Evolutionary conservation across 148 eudicot genomes (phyloP).

Genomic region (Vaccinium myrtillus): DNA sequence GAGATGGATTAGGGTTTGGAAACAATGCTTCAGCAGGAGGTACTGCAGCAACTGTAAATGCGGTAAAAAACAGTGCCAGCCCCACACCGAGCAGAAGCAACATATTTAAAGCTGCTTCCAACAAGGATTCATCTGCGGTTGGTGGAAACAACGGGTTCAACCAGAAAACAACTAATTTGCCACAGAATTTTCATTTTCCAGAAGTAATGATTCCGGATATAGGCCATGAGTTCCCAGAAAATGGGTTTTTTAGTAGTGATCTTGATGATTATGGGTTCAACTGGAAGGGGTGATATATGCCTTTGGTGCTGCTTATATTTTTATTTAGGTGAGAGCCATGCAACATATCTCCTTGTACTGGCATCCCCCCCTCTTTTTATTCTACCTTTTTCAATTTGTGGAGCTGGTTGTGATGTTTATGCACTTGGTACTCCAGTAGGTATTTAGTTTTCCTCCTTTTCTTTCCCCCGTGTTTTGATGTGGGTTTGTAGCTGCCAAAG

Average conservation of each 20-base stretch:
- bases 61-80: conserved; percentile 13
- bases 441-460: conserved; percentile 13
- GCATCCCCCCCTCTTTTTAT: conserved; percentile 18
- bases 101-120: conserved; percentile 56
- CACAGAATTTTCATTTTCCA: conserved; percentile 51
- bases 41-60: conserved; percentile 21
- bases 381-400: neutral
- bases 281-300: conserved; percentile 64
- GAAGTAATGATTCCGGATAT: conserved; percentile 72
- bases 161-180: conserved; percentile 45
- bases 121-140: conserved; percentile 52
- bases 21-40: conserved; percentile 29
- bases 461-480: no score
- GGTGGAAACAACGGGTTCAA: conserved; percentile 46
- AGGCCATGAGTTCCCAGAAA: conserved; percentile 58
- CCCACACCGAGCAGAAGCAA: conserved; percentile 61
- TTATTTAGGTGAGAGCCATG: conserved; percentile 22
- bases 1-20: conserved; percentile 38
- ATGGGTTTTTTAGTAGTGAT: conserved; percentile 56
- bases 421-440: conserved; percentile 18
- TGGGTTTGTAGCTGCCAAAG: neutral
- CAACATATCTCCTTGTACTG: conserved; percentile 44
- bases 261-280: conserved; percentile 68
- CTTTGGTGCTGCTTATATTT: conserved; percentile 5
- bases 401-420: conserved; percentile 19